Evolutionary conservation across 768 basidiomycete genomes (phyloP).

Genomic region (Termitomyces eurrhizus): DNA sequence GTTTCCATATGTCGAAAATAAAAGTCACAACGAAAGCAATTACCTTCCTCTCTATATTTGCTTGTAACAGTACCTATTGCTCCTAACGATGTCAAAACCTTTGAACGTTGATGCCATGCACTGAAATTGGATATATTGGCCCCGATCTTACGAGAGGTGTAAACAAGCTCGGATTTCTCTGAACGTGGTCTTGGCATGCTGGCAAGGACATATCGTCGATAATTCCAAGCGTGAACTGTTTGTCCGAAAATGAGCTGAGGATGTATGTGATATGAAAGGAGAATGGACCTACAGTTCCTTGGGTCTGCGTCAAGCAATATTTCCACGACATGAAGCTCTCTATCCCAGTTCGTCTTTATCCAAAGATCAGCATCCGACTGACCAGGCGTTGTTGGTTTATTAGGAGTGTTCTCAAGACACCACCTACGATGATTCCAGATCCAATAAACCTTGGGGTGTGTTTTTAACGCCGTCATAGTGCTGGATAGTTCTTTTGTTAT

Average conservation of each 20-base stretch:
- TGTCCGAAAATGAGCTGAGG: not conserved
- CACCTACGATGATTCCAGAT: slow-evolving; percentile 98
- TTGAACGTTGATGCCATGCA: slow-evolving; percentile 97
- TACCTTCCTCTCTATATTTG: slow-evolving; percentile 69
- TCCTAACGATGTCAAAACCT: slow-evolving; percentile 69
- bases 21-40: not conserved
- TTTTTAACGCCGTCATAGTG: slow-evolving; percentile 77
- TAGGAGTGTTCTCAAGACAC: slow-evolving; percentile 87
- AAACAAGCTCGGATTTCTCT: slow-evolving; percentile 68
- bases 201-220: slow-evolving; percentile 80
- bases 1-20: not conserved
- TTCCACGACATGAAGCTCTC: slow-evolving; percentile 84
- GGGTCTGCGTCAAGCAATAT: slow-evolving; percentile 90
- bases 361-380: slow-evolving; percentile 55
- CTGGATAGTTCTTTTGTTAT: slow-evolving; percentile 73
- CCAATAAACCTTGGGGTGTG: slow-evolving; percentile 95
- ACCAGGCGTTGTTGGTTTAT: slow-evolving; percentile 51
- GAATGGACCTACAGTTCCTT: slow-evolving; percentile 73
- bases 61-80: slow-evolving; percentile 45
- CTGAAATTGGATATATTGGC: slow-evolving; percentile 96
- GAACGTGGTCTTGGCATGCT: slow-evolving; percentile 60
- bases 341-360: slow-evolving; percentile 79
- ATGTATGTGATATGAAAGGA: not conserved
- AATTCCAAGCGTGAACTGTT: slow-evolving; percentile 92
- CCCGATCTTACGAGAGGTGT: slow-evolving; percentile 89